phyloP scores from a whole-genome alignment of 345 rosid genomes.

The Populus pruinosa region DNA sequence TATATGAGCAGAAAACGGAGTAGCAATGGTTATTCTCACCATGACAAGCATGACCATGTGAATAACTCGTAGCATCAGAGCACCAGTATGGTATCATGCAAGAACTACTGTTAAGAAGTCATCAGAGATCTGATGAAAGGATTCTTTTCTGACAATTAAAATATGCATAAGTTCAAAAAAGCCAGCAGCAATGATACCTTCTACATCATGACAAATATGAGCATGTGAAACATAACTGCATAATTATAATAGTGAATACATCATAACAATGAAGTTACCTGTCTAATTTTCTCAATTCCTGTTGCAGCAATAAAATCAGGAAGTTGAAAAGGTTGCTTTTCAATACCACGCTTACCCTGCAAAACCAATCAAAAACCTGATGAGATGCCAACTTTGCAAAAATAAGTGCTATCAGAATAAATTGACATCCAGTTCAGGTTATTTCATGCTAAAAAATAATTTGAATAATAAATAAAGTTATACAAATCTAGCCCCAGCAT shows the following conservation, averaged over 20 bases:
- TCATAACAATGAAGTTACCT: conserved; percentile 46
- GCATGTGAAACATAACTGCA: neutral
- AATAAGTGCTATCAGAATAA: neutral
- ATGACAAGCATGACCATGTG: too few relatives aligned
- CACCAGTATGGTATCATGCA: neutral
- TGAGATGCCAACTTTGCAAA: conserved; percentile 34
- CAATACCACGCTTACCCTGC: conserved; percentile 99
- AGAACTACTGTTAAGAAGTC: neutral
- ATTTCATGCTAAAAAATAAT: conserved; percentile 13
- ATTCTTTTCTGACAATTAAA: neutral
- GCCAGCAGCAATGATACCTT: neutral
- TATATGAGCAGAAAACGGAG: neutral
- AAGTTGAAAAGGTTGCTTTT: conserved; percentile 97
- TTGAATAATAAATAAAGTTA: conserved; percentile 11
- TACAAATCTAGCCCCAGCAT: conserved; percentile 41
- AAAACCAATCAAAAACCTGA: conserved; percentile 30
- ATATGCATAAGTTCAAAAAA: too few relatives aligned
- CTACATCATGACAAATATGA: neutral
- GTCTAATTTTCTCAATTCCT: conserved; percentile 98
- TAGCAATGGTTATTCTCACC: neutral
- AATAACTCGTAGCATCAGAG: neutral
- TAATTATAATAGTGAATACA: neutral
- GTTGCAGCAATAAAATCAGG: conserved; percentile 99
- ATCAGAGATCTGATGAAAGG: neutral
- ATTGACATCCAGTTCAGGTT: conserved; percentile 10